These are phyloP conservation scores for Zizania palustris DNA, from an alignment of 202 grass and related monocot species.

Conservation along the genomic window DNA sequence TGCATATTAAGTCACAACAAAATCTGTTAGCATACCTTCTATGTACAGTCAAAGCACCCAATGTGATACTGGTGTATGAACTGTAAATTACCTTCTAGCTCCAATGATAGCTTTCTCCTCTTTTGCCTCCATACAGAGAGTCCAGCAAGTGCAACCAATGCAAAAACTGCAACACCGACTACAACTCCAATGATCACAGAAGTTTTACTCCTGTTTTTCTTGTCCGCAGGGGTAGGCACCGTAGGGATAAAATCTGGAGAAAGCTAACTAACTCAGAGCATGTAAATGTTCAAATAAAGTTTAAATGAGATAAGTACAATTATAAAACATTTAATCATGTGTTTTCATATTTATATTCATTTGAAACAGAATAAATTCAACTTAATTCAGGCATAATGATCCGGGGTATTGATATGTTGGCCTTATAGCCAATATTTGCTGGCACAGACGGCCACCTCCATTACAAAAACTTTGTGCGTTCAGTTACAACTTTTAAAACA, in stretches of 20 bases:
- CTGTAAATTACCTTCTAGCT: slow-evolving; percentile 59
- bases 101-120: slow-evolving; percentile 59
- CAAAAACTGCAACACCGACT: slow-evolving; percentile 46
- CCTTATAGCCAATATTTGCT: slow-evolving; percentile 21
- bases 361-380: not conserved
- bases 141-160: slow-evolving; percentile 42
- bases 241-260: slow-evolving; percentile 72
- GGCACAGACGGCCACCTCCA: not conserved
- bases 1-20: slow-evolving; percentile 41
- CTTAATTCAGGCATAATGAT: slow-evolving; percentile 15
- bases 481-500: slow-evolving; percentile 12
- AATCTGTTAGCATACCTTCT: slow-evolving; percentile 30
- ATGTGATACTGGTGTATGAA: slow-evolving; percentile 1
- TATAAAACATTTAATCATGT: not conserved
- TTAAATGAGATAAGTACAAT: not conserved
- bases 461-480: not conserved
- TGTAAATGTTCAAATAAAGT: slow-evolving; percentile 9
- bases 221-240: slow-evolving; percentile 47
- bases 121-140: slow-evolving; percentile 62
- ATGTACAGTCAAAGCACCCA: not conserved
- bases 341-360: slow-evolving; percentile 9
- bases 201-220: slow-evolving; percentile 46
- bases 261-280: slow-evolving; percentile 31
- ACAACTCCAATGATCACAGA: slow-evolving; percentile 60
- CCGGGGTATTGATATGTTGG: not conserved